These are phyloP conservation scores for Pythium myriotylum DNA, from an alignment of 352 stramenopile species.

Conservation along the genomic window DNA sequence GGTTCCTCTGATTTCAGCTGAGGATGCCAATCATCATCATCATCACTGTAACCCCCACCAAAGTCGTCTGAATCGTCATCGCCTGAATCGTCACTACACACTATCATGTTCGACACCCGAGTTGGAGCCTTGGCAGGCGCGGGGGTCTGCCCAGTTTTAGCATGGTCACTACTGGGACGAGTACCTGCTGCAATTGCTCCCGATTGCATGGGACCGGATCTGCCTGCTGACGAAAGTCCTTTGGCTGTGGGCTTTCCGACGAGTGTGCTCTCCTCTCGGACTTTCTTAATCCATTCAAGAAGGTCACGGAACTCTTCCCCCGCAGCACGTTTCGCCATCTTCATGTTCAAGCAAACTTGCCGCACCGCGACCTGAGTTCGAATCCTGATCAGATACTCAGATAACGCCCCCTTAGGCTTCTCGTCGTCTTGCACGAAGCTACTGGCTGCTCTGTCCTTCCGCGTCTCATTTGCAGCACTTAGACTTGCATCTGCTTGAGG, in stretches of 20 bases:
- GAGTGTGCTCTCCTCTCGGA: background rate
- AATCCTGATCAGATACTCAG: conserved; percentile 65
- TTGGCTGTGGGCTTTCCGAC: too few species aligned
- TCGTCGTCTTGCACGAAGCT: conserved; percentile 27
- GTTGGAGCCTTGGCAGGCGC: background rate
- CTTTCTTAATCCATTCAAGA: conserved; percentile 42
- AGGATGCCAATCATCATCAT: conserved; percentile 28
- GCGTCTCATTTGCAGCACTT: conserved; percentile 73
- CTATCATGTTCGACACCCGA: conserved; percentile 41
- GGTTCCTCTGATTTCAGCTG: conserved; percentile 7
- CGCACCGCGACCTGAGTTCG: conserved; percentile 47
- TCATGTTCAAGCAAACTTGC: conserved; percentile 62
- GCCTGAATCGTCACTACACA: conserved; percentile 63
- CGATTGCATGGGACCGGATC: too few species aligned
- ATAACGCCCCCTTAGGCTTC: conserved; percentile 23
- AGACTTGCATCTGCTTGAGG: conserved; percentile 48
- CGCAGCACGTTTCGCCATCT: conserved; percentile 73
- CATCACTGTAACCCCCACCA: conserved; percentile 32
- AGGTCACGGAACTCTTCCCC: conserved; percentile 74
- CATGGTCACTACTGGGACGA: background rate
- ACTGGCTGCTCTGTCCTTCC: conserved; percentile 38
- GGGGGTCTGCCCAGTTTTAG: conserved; percentile 1
- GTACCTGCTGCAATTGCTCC: conserved; percentile 6
- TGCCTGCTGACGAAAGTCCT: too few species aligned
- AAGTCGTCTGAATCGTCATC: conserved; percentile 42